Evolutionary conservation across 2,329 filamentous ascomycete species (phyloP), one percentile per base, ranked within the genome.

Genomic region (Alternaria arborescens): DNA sequence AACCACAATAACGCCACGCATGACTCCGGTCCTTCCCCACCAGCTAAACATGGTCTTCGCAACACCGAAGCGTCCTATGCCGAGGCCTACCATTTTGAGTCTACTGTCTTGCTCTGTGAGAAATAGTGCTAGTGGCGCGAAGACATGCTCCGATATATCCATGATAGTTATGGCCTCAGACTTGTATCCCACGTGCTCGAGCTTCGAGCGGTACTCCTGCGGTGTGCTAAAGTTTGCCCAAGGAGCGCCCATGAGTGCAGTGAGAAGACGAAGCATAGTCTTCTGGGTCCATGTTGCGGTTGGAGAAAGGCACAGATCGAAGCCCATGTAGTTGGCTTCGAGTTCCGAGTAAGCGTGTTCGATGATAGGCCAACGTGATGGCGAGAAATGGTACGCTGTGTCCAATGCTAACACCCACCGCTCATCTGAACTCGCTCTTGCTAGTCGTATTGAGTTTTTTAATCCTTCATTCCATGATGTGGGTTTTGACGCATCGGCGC

Each of bases 381-480:
- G 86, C 0, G 76, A 77, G 67, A 87, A 88, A 68, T 88, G 85
- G 55, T 88, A 88, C 5, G 87, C 69, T 3, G 84, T 84, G 67
- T 88, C 86, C 1, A 88, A 78, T 0, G 82, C 86, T 1, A 88
- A 77, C 0, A 88, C 75, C 84, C 85, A 87, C n/a, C 71, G 67
- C 51, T 85, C 69, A 6, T 64, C 44, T 3, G 61, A 43, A 4
- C 51, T 51, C 6, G 34, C 22, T 12, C 48, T 30, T 4, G 62
- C 55, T 1, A 12, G 30, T 8, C 59, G 46, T 10, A 71, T 50
- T 16, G 65, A 62, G 30, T 46, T 10, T 10, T 59, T 55, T 4
- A 81, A 56, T 6, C 77, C 62, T 2, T 46, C 28, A 3, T 60
- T 69, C 85, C 84, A 87, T 0, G 74, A 69, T 8, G 70, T 66